Evolutionary conservation across 1,139 yeast species (phyloP), one percentile per base, ranked within the genome.

Genomic region (Scheffersomyces illinoinensis): DNA sequence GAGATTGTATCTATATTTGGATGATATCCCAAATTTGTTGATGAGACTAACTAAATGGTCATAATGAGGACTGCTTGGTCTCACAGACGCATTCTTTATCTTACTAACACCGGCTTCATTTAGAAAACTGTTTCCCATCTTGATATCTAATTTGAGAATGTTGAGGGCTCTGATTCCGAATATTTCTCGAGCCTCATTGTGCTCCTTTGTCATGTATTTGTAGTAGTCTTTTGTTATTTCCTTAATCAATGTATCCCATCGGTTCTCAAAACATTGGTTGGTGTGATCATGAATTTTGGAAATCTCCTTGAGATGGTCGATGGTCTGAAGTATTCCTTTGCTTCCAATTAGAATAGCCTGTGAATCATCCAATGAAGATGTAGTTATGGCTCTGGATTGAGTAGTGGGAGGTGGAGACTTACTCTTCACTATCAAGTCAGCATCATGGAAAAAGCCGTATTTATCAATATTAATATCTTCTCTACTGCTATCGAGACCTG

Each of bases 361-460:
- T 1, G 62, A 60, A 19, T 57, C 55, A 20, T 58, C 61, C n/a
- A 48, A 20, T 19, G 51, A 48, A 17, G 51, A 21, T 8, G 51
- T 48, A 48, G 51, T 19, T 21, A 48, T 48, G 8, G 26, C 51
- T 20, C 51, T 48, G 21, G 51, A 48, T 19, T 48, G 26, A 48
- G 51, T 20, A 8, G 51, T 24, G 24, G 51, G 51, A 4, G 51
- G 51, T 48, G 47, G 54, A 14, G 47, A 20, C 24, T 26, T 53
- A 10, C 23, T 54, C 46, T 53, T 49, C 14, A 47, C 51, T 17
- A 54, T 57, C 20, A 53, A 57, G 2, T 53, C 58, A 24, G 64
- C 54, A 57, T 74, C 76, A 21, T 69, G 70, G 46, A 84, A 74
- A 66, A 85, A 85, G 0, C 88, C 88, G 67, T 79, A 84, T 59